Base-by-base conservation (phyloP, 2,329 filamentous ascomycete genomes). In the Cryphonectria radicalis region DNA sequence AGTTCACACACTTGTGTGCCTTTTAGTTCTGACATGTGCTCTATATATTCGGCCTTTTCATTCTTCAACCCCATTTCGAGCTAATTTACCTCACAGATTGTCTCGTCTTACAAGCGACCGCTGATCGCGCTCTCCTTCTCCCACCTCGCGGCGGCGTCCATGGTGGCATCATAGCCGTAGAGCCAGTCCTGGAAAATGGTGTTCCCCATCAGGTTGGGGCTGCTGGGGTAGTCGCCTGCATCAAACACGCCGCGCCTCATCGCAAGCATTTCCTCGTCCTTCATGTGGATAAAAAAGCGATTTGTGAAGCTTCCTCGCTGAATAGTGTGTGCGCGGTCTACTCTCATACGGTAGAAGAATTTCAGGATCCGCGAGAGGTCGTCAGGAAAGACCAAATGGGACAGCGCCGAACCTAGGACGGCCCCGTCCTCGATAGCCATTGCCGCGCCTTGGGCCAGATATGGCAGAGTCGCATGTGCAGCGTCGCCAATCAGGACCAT, bases 401-500 rank as follows among this genome's bases (percentile, higher is more conserved):
- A 69, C 11, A 72, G 32, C 4, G 35, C 67, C 0, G 55, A 65
- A 1, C 74, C 74, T 2, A 78, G 73, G 2, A 77, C 67, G n/a
- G 73, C 74, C 1, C 74, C 74, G 22, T 77, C 77, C n/a, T 78
- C 76, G 4, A 78, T 73, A 1, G 74, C 76, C 74, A 75, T 73
- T 2, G 73, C 77, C 0, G 74, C 76, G 0, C 76, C 76, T 3
- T 74, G 72, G 2, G 72, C 77, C 53, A 77, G 75, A 63, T 75
- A 77, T 0, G 77, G 77, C 1, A 70, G 62, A 4, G 63, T 66
- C 17, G 84, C 83, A 76, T 86, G 84, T 1, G 84, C 84, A 1
- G 84, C 84, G 76, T 87, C 85, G 17, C 85, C 85, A 8, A 85
- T 72, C 4, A 85, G 76, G 0, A 82, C 78, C 14, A 84, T 80